Evolutionary conservation across 495 filamentous ascomycete genomes (phyloP), one percentile per base, ranked within the genome.

Genomic region (Penicillium atrosanguineum): DNA sequence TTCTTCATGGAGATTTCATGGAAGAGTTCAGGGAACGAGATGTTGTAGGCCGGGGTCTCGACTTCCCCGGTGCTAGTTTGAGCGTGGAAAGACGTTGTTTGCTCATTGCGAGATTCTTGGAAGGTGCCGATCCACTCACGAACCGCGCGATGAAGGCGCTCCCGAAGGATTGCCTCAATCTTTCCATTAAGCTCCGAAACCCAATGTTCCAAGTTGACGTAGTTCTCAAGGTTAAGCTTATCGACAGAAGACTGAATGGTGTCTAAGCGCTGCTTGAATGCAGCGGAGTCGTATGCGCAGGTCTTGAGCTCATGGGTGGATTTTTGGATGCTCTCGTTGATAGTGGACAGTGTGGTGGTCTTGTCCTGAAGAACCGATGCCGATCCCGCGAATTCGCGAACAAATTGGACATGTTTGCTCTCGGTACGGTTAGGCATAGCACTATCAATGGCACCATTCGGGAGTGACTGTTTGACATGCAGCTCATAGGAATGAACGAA

Each of bases 1-100:
- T 97, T 97, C 26, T 88, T 88, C 85, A 97, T 97, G 5, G 89
- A 89, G 26, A 99, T 86, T 64, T 97, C 94, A 62, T 96, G 91
- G 28, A 90, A 75, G 38, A 96, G 79, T 19, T 64, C 69, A 16
- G 68, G 71, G 56, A 82, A 79, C 40, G 68, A 66, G 7, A 80
- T 74, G 26, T 78, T 83, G 57, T 84, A 86, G 55, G 87, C 76
- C 8, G 72, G 70, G 14, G 73, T 67, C 20, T 79, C 71, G 0
- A 67, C 48, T 25, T 78, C 68, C 23, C 72, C 74, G 70, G 52
- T 56, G 31, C 29, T 48, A 26, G 55, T 48, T 45, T 75, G 37
- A 6, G 42, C 69, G 40, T 77, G 71, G 40, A 63, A 63, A 15
- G 57, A 57, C n/a, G 45, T 61, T 1, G 52, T 56, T 52, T 74